phyloP scores from a whole-genome alignment of 2,329 filamentous ascomycete species.

The Chaetomium strumarium region DNA sequence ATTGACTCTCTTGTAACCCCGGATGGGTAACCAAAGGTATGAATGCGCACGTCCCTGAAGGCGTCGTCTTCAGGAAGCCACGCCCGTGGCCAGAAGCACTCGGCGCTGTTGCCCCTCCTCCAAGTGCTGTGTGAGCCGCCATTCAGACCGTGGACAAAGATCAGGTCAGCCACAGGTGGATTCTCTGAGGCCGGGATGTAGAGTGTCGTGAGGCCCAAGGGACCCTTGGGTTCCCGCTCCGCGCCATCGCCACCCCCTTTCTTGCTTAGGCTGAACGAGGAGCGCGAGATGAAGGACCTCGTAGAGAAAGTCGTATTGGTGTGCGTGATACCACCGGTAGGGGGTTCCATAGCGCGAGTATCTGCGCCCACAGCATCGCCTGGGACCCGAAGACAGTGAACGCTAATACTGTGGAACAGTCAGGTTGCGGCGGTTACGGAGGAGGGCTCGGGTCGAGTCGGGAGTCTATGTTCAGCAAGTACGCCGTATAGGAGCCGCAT shows the following conservation, averaged over 20 bases:
- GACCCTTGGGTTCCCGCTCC: constrained; percentile 18
- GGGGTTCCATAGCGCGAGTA: not conserved
- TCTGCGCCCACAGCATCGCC: not conserved
- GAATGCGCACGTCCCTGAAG: constrained; percentile 30
- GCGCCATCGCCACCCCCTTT: not conserved
- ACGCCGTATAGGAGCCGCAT: no score
- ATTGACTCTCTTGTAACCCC: constrained; percentile 20
- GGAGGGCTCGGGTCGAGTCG: no score
- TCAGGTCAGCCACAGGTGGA: constrained; percentile 23
- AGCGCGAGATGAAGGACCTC: not conserved
- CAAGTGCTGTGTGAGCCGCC: constrained; percentile 34
- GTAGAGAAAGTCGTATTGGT: not conserved
- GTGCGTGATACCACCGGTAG: not conserved
- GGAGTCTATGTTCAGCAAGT: no score
- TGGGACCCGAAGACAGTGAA: no score
- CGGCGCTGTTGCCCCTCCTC: constrained; percentile 23
- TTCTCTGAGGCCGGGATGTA: constrained; percentile 11
- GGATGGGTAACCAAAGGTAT: constrained; percentile 29
- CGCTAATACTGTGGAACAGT: no score
- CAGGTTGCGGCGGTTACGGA: no score
- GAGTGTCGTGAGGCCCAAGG: constrained; percentile 25
- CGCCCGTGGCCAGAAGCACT: constrained; percentile 30
- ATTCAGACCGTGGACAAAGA: constrained; percentile 38
- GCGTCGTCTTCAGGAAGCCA: constrained; percentile 31
- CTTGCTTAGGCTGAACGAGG: not conserved